phyloP scores from a whole-genome alignment of 768 basidiomycete species.

The Kwoniella newhampshirensis region DNA sequence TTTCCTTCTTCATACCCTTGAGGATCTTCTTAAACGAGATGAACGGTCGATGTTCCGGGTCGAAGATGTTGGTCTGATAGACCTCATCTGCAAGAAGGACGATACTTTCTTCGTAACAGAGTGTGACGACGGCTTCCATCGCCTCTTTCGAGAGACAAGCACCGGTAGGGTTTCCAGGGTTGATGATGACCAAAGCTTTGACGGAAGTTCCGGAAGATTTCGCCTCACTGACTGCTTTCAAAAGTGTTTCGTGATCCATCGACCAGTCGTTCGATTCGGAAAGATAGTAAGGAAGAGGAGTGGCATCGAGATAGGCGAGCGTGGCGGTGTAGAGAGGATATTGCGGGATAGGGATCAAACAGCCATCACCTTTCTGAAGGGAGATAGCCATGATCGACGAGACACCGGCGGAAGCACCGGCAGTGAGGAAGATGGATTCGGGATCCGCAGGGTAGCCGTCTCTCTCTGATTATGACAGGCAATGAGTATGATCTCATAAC shows the following conservation, averaged over 20 bases:
- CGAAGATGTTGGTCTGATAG: constrained; percentile 92
- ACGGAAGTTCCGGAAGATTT: constrained; percentile 63
- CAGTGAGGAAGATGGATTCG: constrained; percentile 87
- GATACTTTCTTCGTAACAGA: constrained; percentile 81
- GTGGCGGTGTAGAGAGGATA: constrained; percentile 97
- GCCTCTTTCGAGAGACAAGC: constrained; percentile 70
- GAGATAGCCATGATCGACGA: constrained; percentile 56
- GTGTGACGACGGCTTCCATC: constrained; percentile 70
- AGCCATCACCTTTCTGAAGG: constrained; percentile 50
- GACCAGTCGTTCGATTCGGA: constrained; percentile 80
- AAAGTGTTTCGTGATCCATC: constrained; percentile 69
- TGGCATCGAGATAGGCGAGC: constrained; percentile 79
- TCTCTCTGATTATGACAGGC: constrained; percentile 61
- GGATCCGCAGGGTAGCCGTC: constrained; percentile 84
- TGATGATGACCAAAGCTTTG: constrained; percentile 92
- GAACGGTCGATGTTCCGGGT: constrained; percentile 66
- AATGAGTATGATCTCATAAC: background rate
- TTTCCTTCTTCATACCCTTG: constrained; percentile 63
- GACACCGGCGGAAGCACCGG: constrained; percentile 93
- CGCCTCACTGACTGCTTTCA: constrained; percentile 67
- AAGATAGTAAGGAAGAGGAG: constrained; percentile 81
- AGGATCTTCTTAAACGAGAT: constrained; percentile 91
- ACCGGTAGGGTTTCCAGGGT: constrained; percentile 97
- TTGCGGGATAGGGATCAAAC: constrained; percentile 88
- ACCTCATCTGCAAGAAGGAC: constrained; percentile 96